These are phyloP conservation scores for Dysphania ambrosioides DNA, from an alignment of 148 eudicot species.

Conservation along the genomic window DNA sequence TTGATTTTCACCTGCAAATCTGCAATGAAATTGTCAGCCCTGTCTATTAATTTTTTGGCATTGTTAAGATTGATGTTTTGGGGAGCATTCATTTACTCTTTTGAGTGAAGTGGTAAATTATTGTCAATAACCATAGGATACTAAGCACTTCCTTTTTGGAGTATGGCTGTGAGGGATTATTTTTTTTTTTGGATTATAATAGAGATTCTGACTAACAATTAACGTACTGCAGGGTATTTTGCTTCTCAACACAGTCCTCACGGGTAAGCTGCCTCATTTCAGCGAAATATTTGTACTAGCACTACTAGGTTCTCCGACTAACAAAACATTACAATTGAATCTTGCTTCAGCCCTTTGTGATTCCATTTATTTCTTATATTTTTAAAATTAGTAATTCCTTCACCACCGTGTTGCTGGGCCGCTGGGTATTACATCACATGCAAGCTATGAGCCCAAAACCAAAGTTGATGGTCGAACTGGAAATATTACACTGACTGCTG, in stretches of 20 bases:
- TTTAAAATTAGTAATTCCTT: neutral
- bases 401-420: neutral
- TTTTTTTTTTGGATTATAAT: neutral
- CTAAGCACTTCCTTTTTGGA: neutral
- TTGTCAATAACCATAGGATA: neutral
- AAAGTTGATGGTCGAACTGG: neutral
- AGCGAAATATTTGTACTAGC: neutral
- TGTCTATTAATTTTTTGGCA: neutral
- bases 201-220: neutral
- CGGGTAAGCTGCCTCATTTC: constrained; percentile 44
- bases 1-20: neutral
- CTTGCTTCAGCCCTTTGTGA: neutral
- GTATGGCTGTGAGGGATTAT: neutral
- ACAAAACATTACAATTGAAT: neutral
- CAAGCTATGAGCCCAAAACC: neutral
- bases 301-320: neutral
- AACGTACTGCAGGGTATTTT: constrained; percentile 65
- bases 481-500: neutral
- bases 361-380: neutral
- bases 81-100: neutral
- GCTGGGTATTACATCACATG: neutral
- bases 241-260: constrained; percentile 86
- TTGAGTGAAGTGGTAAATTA: neutral
- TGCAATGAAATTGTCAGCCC: neutral
- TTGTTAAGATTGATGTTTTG: neutral